Conservation (phyloP, 2,329 filamentous ascomycete species). For the Ceratocystis lukuohia region DNA sequence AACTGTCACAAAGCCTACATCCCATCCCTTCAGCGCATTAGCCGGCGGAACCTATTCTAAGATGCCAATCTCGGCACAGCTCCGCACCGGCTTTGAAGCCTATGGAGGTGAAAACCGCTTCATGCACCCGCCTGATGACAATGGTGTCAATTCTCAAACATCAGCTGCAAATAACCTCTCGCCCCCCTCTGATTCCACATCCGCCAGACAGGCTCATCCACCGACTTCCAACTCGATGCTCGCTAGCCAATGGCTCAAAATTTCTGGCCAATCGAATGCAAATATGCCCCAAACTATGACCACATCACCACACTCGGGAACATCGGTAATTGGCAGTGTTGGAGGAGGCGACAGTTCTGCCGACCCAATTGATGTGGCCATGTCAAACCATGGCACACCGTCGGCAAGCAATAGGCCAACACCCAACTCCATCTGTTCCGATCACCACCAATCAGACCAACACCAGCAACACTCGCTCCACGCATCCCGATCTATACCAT, state of each 20-base stretch:
- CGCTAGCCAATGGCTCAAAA: conserved; percentile 2
- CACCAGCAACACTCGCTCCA: conserved; percentile 5
- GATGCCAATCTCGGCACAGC: not conserved
- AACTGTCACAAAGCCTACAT: not conserved
- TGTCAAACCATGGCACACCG: conserved; percentile 9
- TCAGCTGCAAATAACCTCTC: conserved; percentile 30
- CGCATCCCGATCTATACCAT: not conserved
- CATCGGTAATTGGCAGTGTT: not conserved
- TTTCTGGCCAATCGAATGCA: not conserved
- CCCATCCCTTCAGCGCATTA: not conserved
- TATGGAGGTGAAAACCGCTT: conserved; percentile 35
- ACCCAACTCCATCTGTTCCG: conserved; percentile 12
- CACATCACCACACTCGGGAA: not conserved
- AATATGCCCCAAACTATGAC: not conserved
- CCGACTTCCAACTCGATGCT: not conserved
- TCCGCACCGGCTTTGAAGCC: conserved; percentile 29
- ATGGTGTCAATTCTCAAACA: conserved; percentile 29
- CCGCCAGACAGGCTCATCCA: not conserved
- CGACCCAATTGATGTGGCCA: conserved; percentile 2
- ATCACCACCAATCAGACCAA: conserved; percentile 13
- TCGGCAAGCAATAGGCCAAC: conserved; percentile 12
- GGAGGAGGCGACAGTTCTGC: not conserved
- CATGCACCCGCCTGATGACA: conserved; percentile 30
- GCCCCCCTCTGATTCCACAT: conserved; percentile 1
- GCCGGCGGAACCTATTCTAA: not conserved